Conservation (phyloP, 805 yeast genomes). For the Barnettozyma sucrosica region DNA sequence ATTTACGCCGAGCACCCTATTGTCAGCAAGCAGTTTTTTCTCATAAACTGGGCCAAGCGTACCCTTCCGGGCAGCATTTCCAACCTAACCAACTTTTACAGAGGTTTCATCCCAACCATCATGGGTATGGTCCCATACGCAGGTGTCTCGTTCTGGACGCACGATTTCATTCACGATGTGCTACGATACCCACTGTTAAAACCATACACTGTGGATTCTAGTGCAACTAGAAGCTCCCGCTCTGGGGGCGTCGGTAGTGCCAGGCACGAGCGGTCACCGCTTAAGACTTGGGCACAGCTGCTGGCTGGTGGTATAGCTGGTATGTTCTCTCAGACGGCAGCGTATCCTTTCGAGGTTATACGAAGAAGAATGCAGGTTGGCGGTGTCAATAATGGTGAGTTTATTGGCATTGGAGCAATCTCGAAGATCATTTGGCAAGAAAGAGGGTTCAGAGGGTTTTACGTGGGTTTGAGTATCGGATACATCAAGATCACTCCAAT, state of each 20-base stretch:
- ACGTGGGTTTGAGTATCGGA: slow-evolving; percentile 92
- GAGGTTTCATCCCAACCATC: slow-evolving; percentile 92
- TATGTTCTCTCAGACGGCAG: slow-evolving; percentile 89
- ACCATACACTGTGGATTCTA: slow-evolving; percentile 41
- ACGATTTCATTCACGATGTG: slow-evolving; percentile 84
- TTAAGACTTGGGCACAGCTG: slow-evolving; percentile 87
- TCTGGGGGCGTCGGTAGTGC: slow-evolving; percentile 5
- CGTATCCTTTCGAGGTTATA: slow-evolving; percentile 93
- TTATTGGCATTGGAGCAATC: slow-evolving; percentile 46
- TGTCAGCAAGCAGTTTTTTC: slow-evolving; percentile 16
- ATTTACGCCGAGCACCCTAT: slow-evolving; percentile 25
- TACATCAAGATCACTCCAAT: slow-evolving; percentile 93
- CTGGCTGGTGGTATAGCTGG: slow-evolving; percentile 96
- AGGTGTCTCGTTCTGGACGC: slow-evolving; percentile 93
- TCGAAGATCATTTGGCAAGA: slow-evolving; percentile 59
- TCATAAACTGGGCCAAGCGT: slow-evolving; percentile 18
- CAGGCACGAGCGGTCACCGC: slow-evolving; percentile 46
- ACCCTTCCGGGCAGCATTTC: slow-evolving; percentile 19
- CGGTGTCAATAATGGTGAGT: slow-evolving; percentile 59
- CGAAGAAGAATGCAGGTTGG: slow-evolving; percentile 96
- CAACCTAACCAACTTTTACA: slow-evolving; percentile 58
- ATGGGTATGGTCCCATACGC: slow-evolving; percentile 97
- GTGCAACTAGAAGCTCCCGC: slow-evolving; percentile 16
- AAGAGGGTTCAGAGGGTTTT: slow-evolving; percentile 81
- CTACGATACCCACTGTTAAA: slow-evolving; percentile 58